phyloP scores from a whole-genome alignment of 345 rosid genomes.

The Trapa incisa region DNA sequence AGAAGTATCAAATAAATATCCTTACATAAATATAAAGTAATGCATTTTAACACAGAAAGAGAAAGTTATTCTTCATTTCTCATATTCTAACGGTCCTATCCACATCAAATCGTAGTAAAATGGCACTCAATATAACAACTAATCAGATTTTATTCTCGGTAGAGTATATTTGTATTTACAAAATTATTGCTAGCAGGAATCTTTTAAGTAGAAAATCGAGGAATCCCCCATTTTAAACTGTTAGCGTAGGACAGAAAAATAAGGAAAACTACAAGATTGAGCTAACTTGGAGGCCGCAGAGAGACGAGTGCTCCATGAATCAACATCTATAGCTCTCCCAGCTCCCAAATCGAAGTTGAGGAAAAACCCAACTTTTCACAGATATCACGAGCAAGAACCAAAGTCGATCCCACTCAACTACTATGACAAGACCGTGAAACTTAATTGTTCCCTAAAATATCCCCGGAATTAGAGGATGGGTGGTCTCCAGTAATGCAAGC shows the following conservation, averaged over 20 bases:
- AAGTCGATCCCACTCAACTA: background rate
- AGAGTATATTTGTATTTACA: background rate
- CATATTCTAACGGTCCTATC: background rate
- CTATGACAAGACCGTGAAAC: too few species aligned
- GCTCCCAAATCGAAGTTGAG: background rate
- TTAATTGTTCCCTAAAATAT: background rate
- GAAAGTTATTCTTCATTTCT: background rate
- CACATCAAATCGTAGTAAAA: background rate
- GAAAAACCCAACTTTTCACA: background rate
- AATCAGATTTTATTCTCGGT: background rate
- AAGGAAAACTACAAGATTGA: background rate
- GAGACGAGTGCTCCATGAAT: conserved; percentile 77
- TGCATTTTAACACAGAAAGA: background rate
- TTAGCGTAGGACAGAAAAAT: background rate
- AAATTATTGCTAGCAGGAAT: background rate
- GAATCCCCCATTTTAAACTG: too few species aligned
- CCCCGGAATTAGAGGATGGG: background rate
- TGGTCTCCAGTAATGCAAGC: background rate
- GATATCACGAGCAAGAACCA: background rate
- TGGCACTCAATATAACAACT: background rate
- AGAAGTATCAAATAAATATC: too few species aligned
- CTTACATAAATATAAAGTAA: background rate
- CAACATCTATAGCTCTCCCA: conserved; percentile 51
- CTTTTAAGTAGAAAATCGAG: background rate
- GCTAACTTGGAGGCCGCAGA: conserved; percentile 54